Evolutionary conservation across 495 filamentous ascomycete species (phyloP).

Genomic region (Xylaria castorea): DNA sequence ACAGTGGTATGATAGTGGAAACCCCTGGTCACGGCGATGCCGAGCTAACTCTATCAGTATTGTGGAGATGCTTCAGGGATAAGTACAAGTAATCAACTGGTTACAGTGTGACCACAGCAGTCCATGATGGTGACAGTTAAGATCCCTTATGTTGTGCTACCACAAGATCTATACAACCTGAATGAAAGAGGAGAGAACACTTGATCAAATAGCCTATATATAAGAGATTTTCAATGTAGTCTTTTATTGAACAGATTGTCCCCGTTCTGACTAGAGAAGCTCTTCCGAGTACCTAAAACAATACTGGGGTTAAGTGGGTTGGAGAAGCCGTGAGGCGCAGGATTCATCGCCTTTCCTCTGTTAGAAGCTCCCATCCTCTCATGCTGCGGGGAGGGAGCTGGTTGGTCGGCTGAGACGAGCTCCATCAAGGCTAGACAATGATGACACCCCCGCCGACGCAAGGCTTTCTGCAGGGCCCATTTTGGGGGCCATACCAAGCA

Average conservation of each 20-base stretch:
- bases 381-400: conserved; percentile 4
- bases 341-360: conserved; percentile 21
- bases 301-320: neutral
- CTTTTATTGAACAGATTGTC: neutral
- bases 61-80: neutral
- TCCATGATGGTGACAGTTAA: neutral
- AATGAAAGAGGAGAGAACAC: neutral
- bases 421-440: conserved; percentile 16
- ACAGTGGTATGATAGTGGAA: conserved; percentile 15
- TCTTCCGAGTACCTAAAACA: neutral
- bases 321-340: conserved; percentile 26
- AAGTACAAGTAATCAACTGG: neutral
- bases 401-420: conserved; percentile 19
- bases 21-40: conserved; percentile 20
- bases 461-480: conserved; percentile 24
- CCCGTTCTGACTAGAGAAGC: conserved; percentile 15
- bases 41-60: conserved; percentile 20
- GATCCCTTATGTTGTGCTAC: conserved; percentile 6
- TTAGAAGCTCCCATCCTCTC: conserved; percentile 5
- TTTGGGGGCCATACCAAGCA: conserved; percentile 18
- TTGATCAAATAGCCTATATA: neutral
- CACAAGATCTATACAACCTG: neutral
- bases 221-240: neutral
- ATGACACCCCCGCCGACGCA: conserved; percentile 8
- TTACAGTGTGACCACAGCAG: conserved; percentile 4